Evolutionary conservation across 2,329 filamentous ascomycete species (phyloP).

Genomic region (Zasmidium cellare): DNA sequence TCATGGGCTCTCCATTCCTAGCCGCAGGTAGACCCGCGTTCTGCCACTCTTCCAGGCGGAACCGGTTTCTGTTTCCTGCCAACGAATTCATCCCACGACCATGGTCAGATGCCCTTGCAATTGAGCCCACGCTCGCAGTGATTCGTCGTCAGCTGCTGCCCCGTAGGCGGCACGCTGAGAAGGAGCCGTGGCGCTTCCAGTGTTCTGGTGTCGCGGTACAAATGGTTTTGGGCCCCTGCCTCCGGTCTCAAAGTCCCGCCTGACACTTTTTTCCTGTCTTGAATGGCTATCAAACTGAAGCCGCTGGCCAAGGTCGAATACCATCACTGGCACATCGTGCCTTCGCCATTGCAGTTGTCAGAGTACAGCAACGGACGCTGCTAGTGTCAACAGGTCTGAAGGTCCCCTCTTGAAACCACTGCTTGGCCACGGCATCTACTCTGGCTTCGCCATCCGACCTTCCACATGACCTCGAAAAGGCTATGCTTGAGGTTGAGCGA

Average conservation of each 20-base stretch:
- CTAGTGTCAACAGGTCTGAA: not conserved
- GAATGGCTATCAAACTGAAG: not conserved
- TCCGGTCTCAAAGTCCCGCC: not conserved
- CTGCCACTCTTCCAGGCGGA: not conserved
- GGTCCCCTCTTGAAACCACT: not conserved
- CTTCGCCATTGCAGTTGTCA: not conserved
- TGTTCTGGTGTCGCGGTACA: not conserved
- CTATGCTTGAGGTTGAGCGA: slow-evolving; percentile 10
- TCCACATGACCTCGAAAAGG: slow-evolving; percentile 1
- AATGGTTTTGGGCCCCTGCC: not conserved
- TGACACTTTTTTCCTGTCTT: not conserved
- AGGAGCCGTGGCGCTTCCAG: not conserved
- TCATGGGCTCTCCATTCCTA: not conserved
- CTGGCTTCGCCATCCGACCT: not conserved
- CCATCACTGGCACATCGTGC: not conserved
- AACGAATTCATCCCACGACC: not conserved
- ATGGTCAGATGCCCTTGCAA: not conserved
- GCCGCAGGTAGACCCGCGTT: not conserved
- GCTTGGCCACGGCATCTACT: not conserved
- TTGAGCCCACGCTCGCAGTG: not conserved
- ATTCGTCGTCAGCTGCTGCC: not conserved
- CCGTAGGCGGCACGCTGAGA: not conserved
- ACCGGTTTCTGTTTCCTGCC: not conserved
- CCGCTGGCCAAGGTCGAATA: not conserved
- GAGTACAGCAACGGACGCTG: not conserved